These are phyloP conservation scores for Cercospora sp. DNA, from an alignment of 2,329 filamentous ascomycete species.

Conservation along the genomic window DNA sequence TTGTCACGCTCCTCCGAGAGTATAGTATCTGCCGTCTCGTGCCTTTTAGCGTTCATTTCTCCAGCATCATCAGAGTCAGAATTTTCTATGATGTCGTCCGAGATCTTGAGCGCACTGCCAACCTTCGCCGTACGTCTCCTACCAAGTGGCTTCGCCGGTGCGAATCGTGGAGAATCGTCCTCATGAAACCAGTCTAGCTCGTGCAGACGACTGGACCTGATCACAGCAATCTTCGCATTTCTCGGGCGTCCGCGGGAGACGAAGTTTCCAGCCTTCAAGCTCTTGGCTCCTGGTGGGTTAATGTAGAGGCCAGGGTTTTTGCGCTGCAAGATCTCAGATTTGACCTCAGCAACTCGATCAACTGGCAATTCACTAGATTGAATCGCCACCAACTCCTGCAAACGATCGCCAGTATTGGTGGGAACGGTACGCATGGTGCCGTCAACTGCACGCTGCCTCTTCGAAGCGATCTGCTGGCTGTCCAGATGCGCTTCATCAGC, in stretches of 20 bases:
- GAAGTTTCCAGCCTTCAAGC: conserved; percentile 32
- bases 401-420: neutral
- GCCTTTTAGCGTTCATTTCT: conserved; percentile 4
- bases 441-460: neutral
- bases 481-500: conserved; percentile 2
- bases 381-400: neutral
- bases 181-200: conserved; percentile 41
- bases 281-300: conserved; percentile 47
- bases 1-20: neutral
- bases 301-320: conserved; percentile 45
- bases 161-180: conserved; percentile 16
- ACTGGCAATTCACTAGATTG: conserved; percentile 14
- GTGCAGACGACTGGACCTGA: conserved; percentile 42
- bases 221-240: conserved; percentile 46
- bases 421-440: neutral
- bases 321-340: conserved; percentile 37
- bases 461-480: neutral
- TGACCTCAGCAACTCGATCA: conserved; percentile 31
- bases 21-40: neutral
- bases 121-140: conserved; percentile 19
- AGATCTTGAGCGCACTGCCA: conserved; percentile 9
- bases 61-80: conserved; percentile 18
- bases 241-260: conserved; percentile 42
- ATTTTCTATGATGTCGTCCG: conserved; percentile 8
- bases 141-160: conserved; percentile 9